Evolutionary conservation across 139 green algal species (phyloP), one percentile per base, ranked within the genome.

Genomic region (Edaphochlamys debaryana): DNA sequence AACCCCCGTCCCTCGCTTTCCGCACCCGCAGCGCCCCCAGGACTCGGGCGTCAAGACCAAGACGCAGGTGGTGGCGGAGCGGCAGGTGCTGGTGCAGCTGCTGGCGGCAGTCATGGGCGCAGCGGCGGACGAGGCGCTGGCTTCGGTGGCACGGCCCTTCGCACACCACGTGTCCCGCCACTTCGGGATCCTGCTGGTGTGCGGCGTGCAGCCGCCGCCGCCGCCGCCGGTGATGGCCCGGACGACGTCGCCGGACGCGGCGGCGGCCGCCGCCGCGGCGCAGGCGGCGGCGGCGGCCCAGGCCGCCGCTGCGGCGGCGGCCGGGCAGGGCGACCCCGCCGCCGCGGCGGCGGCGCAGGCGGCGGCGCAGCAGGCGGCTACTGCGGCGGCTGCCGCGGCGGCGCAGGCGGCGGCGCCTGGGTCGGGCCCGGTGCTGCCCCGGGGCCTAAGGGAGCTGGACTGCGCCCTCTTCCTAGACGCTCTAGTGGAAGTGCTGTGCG

Each of bases 181-280:
- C 86, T 98, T 98, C 83, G 97, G 94, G 13, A 93, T 99, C 88
- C 92, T 99, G 62, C 95, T 98, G 70, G 92, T 92, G 20, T 85
- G 90, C 3, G 93, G 92, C 27, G 89, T 85, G 71, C 80, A 74
- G 58, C 60, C 76, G 4, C 91, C 91, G 30, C 86, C 90, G 17
- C 86, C 86, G 20, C 85, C 91, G 30, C 87, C 91, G 15, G 79
- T 89, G 64, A 92, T 90, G 86, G 50, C 68, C 67, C 84, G 80
- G 64, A 78, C 71, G 40, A 32, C 56, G 23, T 36, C 52, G n/a
- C 36, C 67, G 34, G 67, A 56, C 69, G 41, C 30, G 40, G 89
- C 19, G 88, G 80, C 9, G 38, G 20, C 9, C 32, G 38, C 17
- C 11, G 40, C 38, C 38, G 50, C 25, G 38, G 37, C 37, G 4